Evolutionary conservation across 2,329 filamentous ascomycete species (phyloP), one percentile per base, ranked within the genome.

Genomic region (Diaporthe vaccinii): DNA sequence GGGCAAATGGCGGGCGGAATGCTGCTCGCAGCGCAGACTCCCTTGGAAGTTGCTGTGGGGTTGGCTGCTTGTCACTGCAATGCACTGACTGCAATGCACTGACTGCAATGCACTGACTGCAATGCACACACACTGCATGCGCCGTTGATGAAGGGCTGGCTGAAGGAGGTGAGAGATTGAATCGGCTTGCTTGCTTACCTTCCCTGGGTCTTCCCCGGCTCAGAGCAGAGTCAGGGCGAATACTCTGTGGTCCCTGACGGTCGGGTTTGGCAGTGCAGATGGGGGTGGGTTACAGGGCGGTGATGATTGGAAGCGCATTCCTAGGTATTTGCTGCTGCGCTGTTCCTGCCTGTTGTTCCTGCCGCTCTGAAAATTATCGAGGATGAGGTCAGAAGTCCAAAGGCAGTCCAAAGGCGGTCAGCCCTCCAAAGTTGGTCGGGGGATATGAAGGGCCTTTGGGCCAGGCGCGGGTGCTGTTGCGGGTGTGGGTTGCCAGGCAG

Each of bases 351-450:
- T 34, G 41, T 34, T 67, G 62, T 51, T 51, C 62, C 62, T 68
- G 62, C 62, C 28, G 46, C 46, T 68, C 31, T 39, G 46, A 41
- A 68, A 68, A 36, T 41, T 34, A 68, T 39, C 1, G 28, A 39
- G 65, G 46, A 68, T 68, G 65, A 68, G 65, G 65, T 68, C 65
- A 68, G 65, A 53, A 68, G 46, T 28, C 46, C 65, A 68, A 68
- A 68, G 65, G 65, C 65, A 68, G 46, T 28, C 46, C 65, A 68
- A 68, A 68, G 65, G 65, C 65, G 65, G 65, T 68, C 65, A 68
- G 10, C 65, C 31, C 12, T 17, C 25, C 14, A 44, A 44, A 10
- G 36, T 28, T 31, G 59, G 46, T 53, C 39, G 65, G 46, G 53
- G 31, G 34, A 51, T 36, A n/a, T 31, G 44, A 53, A 68, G 44